A percentile compares a stretch with the other conserved stretches of the same genome.
Evolutionary conservation across 2,329 filamentous ascomycete genomes (phyloP).

Genomic region (Phialophora macrospora): DNA sequence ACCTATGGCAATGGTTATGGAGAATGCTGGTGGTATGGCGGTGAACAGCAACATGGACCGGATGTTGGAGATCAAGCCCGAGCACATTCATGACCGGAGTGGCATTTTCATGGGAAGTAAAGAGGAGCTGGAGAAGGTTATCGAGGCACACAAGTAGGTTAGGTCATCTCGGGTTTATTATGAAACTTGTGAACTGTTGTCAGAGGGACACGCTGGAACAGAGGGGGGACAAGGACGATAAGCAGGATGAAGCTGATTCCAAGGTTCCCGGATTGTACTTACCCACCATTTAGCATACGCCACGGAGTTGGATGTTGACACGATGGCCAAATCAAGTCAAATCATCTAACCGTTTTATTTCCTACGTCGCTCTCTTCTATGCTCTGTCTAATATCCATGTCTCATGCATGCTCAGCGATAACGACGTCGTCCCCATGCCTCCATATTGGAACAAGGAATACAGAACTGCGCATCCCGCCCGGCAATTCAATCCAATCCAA

Average conservation of each 20-base stretch:
- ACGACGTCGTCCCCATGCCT: too few species aligned
- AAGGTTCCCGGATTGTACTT: neutral
- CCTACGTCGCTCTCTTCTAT: neutral
- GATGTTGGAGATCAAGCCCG: conserved; percentile 86
- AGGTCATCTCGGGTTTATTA: neutral
- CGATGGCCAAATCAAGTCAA: neutral
- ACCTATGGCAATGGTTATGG: conserved; percentile 98
- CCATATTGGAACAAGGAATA: neutral
- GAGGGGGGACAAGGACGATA: neutral
- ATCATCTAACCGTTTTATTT: neutral
- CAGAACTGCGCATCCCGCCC: neutral
- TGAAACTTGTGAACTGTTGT: neutral
- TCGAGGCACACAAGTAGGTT: conserved; percentile 70
- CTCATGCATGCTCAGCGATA: neutral
- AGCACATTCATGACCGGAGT: conserved; percentile 91
- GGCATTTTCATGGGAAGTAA: conserved; percentile 96
- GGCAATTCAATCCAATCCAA: neutral
- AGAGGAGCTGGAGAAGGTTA: conserved; percentile 95
- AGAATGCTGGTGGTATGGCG: conserved; percentile 94
- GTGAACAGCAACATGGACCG: conserved; percentile 88
- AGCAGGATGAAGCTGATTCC: neutral
- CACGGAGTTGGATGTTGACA: neutral
- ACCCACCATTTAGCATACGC: neutral
- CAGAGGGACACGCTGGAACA: neutral
- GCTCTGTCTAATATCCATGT: neutral